These are phyloP conservation scores for Chrysoporthe cubensis DNA, from an alignment of 2,329 filamentous ascomycete species.

Conservation along the genomic window DNA sequence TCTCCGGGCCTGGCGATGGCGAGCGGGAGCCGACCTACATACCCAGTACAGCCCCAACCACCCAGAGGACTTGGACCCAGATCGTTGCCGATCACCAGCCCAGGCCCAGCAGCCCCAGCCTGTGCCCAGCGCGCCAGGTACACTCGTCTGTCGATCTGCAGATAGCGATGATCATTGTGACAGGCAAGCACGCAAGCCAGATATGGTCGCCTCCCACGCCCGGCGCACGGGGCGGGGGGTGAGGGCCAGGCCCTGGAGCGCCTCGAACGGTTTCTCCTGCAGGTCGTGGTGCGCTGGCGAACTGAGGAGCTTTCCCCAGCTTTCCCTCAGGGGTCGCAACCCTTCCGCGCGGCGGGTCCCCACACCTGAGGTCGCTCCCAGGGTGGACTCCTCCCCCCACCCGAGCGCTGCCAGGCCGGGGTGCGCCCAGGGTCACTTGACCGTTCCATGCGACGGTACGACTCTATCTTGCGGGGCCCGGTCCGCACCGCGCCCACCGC, in stretches of 20 bases:
- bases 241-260: neutral
- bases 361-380: neutral
- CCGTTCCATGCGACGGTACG: neutral
- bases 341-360: neutral
- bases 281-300: neutral
- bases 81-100: neutral
- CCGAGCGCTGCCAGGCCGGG: neutral
- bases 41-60: slow-evolving; percentile 1
- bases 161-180: neutral
- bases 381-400: neutral
- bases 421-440: slow-evolving; percentile 3
- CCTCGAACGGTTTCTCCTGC: neutral
- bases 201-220: no score
- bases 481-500: slow-evolving; percentile 5
- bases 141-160: neutral
- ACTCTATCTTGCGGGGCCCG: slow-evolving; percentile 13
- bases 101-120: neutral
- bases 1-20: neutral
- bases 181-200: no score
- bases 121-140: no score
- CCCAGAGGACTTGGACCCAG: neutral
- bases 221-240: no score
- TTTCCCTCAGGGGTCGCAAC: neutral
- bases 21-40: neutral
- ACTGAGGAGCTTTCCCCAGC: slow-evolving; percentile 2